Percentiles rank a stretch among this genome's conserved stretches.
Conservation (phyloP, 83 land plant genomes). For the Thuja plicata region DNA sequence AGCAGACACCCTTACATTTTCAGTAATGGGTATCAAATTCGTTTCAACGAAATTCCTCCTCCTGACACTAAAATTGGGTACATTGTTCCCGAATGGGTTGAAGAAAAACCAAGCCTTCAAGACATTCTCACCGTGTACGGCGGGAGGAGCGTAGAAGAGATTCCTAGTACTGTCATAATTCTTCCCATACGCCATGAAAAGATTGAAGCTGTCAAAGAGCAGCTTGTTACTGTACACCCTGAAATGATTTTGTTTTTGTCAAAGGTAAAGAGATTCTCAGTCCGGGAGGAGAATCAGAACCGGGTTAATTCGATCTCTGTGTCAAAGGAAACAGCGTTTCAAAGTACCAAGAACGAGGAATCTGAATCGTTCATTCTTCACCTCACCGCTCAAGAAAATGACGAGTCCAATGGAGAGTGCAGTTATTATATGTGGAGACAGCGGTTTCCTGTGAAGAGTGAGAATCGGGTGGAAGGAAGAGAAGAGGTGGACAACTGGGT, state of each 20-base stretch:
- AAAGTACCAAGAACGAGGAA: slow-evolving; percentile 24
- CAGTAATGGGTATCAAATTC: slow-evolving; percentile 20
- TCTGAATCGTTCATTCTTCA: slow-evolving; percentile 35
- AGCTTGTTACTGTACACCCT: slow-evolving; percentile 50
- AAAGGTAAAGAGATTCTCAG: slow-evolving; percentile 47
- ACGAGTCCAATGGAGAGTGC: slow-evolving; percentile 20
- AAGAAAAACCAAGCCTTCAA: slow-evolving; percentile 25
- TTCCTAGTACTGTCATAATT: slow-evolving; percentile 49
- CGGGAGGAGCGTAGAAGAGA: background rate
- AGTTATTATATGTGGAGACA: slow-evolving; percentile 61
- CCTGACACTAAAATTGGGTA: slow-evolving; percentile 8
- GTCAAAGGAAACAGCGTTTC: slow-evolving; percentile 28
- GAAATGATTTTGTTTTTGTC: slow-evolving; percentile 55
- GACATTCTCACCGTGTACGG: slow-evolving; percentile 41
- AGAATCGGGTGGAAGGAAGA: slow-evolving; percentile 34
- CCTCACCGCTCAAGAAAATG: slow-evolving; percentile 24
- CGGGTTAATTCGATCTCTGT: slow-evolving; percentile 33
- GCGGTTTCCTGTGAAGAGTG: slow-evolving; percentile 45
- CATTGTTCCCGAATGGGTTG: slow-evolving; percentile 29
- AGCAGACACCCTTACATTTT: slow-evolving; percentile 15
- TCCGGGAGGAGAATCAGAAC: slow-evolving; percentile 43
- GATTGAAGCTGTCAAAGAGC: slow-evolving; percentile 44
- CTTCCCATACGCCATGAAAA: slow-evolving; percentile 61
- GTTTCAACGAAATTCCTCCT: slow-evolving; percentile 16
- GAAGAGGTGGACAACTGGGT: slow-evolving; percentile 41